Base-by-base conservation (phyloP, 345 rosid genomes). In the Viola odorata region DNA sequence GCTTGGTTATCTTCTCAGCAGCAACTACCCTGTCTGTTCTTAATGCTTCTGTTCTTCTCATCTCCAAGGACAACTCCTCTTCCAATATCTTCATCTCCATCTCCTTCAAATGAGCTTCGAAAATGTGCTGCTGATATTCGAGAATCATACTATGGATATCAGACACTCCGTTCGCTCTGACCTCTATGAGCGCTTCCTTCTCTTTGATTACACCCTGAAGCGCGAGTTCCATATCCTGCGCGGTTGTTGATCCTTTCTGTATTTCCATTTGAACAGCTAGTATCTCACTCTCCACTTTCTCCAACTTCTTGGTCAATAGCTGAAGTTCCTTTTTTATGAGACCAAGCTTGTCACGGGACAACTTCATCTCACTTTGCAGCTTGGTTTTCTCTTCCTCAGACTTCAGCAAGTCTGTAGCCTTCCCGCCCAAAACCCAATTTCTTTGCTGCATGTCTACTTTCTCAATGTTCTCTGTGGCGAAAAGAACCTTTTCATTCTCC, bases 391-490 rank as follows among this genome's bases (percentile, higher is more conserved):
- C 85, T 75, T 88, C 99, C 73, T 84, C 89, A 0, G 83, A 84
- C 64, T 82, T 84, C 50, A 94, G 72, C 60, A 94, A 68, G 40
- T 94, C 99, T 0, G 83, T 78, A 12, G 97, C 97, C 80, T 81
- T 86, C 13, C 92, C 76, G 6, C 83, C 81, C 17, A 79, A 64
- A 50, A 70, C 72, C 81, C 81, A 77, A 57, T 74, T 75, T 15
- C 64, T 74, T 32, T 74, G 80, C 1, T 69, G 6, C 37, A 74
- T 64, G 57, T 78, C 82, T 4, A 37, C 64, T 52, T 79, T 84
- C 60, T 90, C 91, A 3, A 87, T 63, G 68, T 94, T 90, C 55
- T 94, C 99, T 41, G 88, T 86, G 42, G 99, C 61, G 52, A 89
- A 82, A 10, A 94, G 88, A 63, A 88, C 88, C 63, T 82, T 88